Evolutionary conservation across 257 asterid genomes (phyloP).

Genomic region (Nicotiana attenuata): DNA sequence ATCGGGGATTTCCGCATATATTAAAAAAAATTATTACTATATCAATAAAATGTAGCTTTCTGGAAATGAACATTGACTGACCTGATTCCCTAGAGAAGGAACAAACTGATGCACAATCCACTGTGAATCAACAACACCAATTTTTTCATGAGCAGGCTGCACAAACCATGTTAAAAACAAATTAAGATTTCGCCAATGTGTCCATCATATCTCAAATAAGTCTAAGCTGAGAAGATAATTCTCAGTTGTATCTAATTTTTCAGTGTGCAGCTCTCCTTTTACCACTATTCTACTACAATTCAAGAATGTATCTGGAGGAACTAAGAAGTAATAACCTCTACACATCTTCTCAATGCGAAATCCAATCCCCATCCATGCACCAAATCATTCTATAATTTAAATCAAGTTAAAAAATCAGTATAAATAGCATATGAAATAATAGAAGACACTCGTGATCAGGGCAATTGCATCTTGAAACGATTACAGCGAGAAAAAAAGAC

Average conservation of each 20-base stretch:
- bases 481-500: not conserved
- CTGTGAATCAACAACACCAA: conserved; percentile 84
- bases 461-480: not conserved
- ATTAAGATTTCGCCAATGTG: conserved; percentile 6
- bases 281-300: not conserved
- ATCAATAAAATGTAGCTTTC: not conserved
- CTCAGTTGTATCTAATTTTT: not conserved
- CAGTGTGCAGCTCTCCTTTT: not conserved
- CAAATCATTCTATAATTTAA: conserved; percentile 65
- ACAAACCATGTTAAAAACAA: not conserved
- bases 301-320: conserved; percentile 21
- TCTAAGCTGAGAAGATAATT: not conserved
- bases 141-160: conserved; percentile 85
- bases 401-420: not conserved
- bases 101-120: conserved; percentile 91
- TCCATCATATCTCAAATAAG: not conserved
- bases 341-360: conserved; percentile 82
- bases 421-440: conserved; percentile 2
- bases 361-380: conserved; percentile 98
- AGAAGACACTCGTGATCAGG: not conserved
- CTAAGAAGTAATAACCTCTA: conserved; percentile 54
- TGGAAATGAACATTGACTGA: conserved; percentile 24
- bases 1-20: not conserved
- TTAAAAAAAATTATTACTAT: not conserved
- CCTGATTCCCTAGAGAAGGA: conserved; percentile 90